Percentiles rank a stretch among this genome's conserved stretches.
Conservation (phyloP, 2,329 filamentous ascomycete genomes). For the Clathrospora elynae region DNA sequence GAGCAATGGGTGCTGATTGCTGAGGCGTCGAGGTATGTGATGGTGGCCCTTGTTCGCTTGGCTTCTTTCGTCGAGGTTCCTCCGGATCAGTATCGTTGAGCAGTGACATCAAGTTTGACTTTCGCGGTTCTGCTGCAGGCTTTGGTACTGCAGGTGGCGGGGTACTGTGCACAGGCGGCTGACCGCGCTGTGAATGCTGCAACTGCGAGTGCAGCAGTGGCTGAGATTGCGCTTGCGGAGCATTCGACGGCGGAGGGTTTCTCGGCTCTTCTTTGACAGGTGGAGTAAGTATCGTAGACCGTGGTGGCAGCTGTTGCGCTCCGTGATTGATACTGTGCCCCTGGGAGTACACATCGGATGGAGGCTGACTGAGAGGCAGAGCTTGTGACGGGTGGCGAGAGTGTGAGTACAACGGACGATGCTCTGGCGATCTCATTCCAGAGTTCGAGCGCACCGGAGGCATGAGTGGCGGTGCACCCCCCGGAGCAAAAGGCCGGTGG, state of each 20-base stretch:
- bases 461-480: constrained; percentile 25
- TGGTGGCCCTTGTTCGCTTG: constrained; percentile 37
- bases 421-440: constrained; percentile 38
- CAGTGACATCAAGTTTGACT: constrained; percentile 47
- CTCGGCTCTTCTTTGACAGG: constrained; percentile 45
- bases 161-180: constrained; percentile 24
- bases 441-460: constrained; percentile 35
- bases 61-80: constrained; percentile 43
- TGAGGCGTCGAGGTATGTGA: constrained; percentile 45
- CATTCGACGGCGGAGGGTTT: constrained; percentile 28
- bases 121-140: constrained; percentile 42
- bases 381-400: constrained; percentile 33
- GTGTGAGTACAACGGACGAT: constrained; percentile 38
- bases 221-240: constrained; percentile 27
- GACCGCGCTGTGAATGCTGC: constrained; percentile 29
- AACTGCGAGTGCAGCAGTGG: constrained; percentile 28
- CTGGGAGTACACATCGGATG: constrained; percentile 30
- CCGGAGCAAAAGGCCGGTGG: constrained; percentile 32
- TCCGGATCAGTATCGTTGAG: constrained; percentile 48
- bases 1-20: constrained; percentile 41
- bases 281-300: constrained; percentile 35
- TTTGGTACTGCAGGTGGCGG: constrained; percentile 29
- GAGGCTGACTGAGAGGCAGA: constrained; percentile 29
- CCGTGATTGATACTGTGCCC: constrained; percentile 21
- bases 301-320: constrained; percentile 31